Conservation (phyloP, 140 eudicot genomes). For the Erigeron philadelphicus region DNA sequence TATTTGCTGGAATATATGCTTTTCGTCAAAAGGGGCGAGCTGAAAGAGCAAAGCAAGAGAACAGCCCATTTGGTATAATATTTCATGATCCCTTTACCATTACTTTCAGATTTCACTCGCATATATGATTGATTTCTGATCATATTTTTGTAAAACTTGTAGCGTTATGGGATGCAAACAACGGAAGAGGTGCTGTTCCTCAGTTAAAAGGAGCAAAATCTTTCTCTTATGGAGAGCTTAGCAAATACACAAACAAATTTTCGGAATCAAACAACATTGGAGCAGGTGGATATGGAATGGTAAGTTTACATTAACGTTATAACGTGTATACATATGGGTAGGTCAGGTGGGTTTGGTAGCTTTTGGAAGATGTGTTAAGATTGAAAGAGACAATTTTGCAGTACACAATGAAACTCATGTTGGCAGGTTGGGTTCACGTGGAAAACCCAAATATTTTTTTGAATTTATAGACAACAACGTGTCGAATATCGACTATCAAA, state of each 20-base stretch:
- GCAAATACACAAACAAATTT: constrained; percentile 61
- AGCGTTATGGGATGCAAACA: constrained; percentile 61
- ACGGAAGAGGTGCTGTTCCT: constrained; percentile 55
- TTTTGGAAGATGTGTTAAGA: neutral
- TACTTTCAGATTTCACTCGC: neutral
- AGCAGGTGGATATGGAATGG: constrained; percentile 90
- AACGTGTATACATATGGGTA: neutral
- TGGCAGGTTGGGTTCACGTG: too few relatives aligned
- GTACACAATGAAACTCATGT: too few relatives aligned
- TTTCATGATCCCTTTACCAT: neutral
- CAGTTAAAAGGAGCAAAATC: constrained; percentile 65
- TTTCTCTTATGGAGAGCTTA: constrained; percentile 70
- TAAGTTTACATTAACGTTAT: constrained; percentile 16
- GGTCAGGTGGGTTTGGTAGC: neutral
- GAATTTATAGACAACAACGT: too few relatives aligned
- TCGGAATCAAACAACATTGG: constrained; percentile 67
- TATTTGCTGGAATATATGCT: constrained; percentile 60
- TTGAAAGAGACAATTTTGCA: neutral
- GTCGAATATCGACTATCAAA: too few relatives aligned
- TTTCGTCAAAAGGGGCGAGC: constrained; percentile 61
- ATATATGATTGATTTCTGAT: neutral
- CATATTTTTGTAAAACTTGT: constrained; percentile 24
- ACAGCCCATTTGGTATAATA: constrained; percentile 63
- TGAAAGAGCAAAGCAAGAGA: constrained; percentile 45
- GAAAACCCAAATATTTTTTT: too few relatives aligned